phyloP scores from a whole-genome alignment of 2,329 filamentous ascomycete species.

The Fusarium heterosporum region DNA sequence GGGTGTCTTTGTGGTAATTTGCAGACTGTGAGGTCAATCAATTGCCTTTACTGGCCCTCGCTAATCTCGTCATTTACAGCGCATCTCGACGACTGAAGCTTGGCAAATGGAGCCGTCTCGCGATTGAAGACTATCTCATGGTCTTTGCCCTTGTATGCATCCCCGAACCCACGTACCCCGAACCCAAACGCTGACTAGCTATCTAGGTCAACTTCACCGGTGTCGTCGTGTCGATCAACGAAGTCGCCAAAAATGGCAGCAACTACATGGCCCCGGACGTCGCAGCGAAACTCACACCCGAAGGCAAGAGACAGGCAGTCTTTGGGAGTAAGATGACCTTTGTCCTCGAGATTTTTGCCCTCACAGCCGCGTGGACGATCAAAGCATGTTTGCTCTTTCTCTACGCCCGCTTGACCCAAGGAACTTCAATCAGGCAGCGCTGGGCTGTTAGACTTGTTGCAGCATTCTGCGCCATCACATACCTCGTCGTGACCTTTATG shows the following conservation, averaged over 20 bases:
- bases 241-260: slow-evolving; percentile 58
- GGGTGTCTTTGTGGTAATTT: slow-evolving; percentile 44
- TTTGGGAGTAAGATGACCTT: slow-evolving; percentile 67
- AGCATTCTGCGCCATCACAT: slow-evolving; percentile 58
- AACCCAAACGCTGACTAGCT: not conserved
- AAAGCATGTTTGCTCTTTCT: slow-evolving; percentile 65
- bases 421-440: slow-evolving; percentile 49
- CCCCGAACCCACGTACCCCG: not conserved
- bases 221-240: slow-evolving; percentile 57
- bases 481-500: slow-evolving; percentile 61
- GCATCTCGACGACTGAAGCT: slow-evolving; percentile 53
- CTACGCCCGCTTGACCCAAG: slow-evolving; percentile 63
- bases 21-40: slow-evolving; percentile 38
- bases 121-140: slow-evolving; percentile 70
- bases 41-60: not conserved
- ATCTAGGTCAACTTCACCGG: slow-evolving; percentile 52
- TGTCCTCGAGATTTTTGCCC: slow-evolving; percentile 64
- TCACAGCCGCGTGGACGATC: slow-evolving; percentile 63
- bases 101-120: slow-evolving; percentile 60
- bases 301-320: slow-evolving; percentile 56
- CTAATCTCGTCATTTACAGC: slow-evolving; percentile 6
- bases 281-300: slow-evolving; percentile 57
- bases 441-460: slow-evolving; percentile 57
- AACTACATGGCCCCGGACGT: slow-evolving; percentile 57
- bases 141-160: slow-evolving; percentile 57